Percentiles rank a stretch among this genome's conserved stretches.
phyloP scores from a whole-genome alignment of 2,329 filamentous ascomycete species.

The Trichoderma semiorbis region DNA sequence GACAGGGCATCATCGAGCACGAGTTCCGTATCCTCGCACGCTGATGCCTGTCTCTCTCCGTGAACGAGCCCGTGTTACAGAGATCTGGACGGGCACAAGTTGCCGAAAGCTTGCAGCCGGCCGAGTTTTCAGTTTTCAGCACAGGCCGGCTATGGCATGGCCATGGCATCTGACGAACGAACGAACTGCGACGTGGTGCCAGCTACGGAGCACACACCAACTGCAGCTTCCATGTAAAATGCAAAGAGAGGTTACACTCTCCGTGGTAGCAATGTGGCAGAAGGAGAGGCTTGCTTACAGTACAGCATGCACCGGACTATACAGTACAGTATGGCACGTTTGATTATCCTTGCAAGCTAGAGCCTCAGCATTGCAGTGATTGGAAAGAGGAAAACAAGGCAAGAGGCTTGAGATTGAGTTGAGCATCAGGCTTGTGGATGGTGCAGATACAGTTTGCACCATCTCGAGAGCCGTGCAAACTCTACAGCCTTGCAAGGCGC shows the following conservation, averaged over 20 bases:
- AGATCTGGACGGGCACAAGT: neutral
- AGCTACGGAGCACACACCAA: neutral
- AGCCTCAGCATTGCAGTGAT: neutral
- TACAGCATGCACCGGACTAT: neutral
- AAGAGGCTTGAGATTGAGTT: neutral
- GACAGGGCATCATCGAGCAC: neutral
- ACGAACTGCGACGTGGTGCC: neutral
- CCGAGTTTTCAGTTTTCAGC: neutral
- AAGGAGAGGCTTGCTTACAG: neutral
- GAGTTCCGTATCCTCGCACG: neutral
- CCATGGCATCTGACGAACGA: neutral
- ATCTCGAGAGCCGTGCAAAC: neutral
- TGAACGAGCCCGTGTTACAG: neutral
- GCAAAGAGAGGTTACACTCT: neutral
- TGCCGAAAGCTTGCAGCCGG: slow-evolving; percentile 3
- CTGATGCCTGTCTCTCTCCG: neutral
- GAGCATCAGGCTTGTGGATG: neutral
- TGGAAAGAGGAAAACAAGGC: neutral
- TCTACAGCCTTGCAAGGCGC: neutral
- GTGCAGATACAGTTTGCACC: neutral
- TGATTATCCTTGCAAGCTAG: neutral
- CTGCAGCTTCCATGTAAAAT: neutral
- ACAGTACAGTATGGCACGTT: neutral
- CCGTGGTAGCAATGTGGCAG: neutral
- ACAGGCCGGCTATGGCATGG: neutral